phyloP scores from a whole-genome alignment of 257 asterid species.

The Petunia secreta region DNA sequence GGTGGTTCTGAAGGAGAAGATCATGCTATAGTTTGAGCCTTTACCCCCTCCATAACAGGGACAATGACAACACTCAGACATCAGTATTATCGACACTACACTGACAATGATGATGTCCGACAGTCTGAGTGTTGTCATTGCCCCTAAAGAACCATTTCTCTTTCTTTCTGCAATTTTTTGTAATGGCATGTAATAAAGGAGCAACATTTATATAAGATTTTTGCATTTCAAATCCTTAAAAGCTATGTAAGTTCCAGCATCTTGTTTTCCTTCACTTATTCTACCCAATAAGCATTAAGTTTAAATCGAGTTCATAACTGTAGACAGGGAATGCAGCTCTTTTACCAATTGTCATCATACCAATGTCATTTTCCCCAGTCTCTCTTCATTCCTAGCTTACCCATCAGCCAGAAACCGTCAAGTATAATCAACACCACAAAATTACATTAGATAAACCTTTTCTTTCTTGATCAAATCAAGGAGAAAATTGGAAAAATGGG shows the following conservation, averaged over 20 bases:
- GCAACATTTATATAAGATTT: background rate
- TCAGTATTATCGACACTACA: background rate
- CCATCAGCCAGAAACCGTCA: background rate
- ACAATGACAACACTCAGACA: background rate
- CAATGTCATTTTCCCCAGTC: background rate
- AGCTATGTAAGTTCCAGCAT: constrained; percentile 7
- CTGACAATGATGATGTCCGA: background rate
- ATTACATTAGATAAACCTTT: background rate
- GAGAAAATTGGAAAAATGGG: background rate
- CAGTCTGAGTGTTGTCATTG: too few relatives aligned
- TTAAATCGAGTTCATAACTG: background rate
- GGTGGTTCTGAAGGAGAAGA: constrained; percentile 11
- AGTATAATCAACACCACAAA: background rate
- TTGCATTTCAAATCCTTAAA: background rate
- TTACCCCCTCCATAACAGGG: background rate
- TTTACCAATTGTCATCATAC: background rate
- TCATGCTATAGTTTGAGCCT: background rate
- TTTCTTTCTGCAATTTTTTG: background rate
- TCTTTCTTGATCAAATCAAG: background rate
- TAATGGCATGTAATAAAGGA: background rate
- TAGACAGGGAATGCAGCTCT: background rate
- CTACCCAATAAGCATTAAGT: background rate
- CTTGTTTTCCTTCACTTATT: background rate
- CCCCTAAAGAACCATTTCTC: background rate
- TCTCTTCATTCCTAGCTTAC: background rate